A percentile compares a stretch with the other conserved stretches of the same genome.
Conservation (phyloP, 2,329 filamentous ascomycete species). For the Ramularia endophylla region DNA sequence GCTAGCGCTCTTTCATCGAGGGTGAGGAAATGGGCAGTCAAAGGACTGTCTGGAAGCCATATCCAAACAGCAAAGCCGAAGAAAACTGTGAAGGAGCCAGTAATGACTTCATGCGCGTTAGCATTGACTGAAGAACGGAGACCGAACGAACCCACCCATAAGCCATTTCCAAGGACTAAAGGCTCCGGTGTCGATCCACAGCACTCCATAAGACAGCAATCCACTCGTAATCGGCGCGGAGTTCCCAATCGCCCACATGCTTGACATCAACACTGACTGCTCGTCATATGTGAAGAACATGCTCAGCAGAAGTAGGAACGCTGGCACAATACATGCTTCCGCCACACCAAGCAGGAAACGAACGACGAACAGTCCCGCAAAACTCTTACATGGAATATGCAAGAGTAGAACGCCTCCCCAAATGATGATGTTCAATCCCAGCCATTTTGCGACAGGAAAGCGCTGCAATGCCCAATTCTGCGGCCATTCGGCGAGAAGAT, state of each 20-base stretch:
- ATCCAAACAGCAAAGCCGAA: constrained; percentile 23
- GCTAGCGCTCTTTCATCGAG: constrained; percentile 31
- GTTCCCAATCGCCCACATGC: constrained; percentile 18
- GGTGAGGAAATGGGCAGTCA: constrained; percentile 29
- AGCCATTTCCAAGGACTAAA: constrained; percentile 18
- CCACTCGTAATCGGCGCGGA: constrained; percentile 13
- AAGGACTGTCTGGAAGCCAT: constrained; percentile 32
- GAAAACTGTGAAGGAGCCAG: constrained; percentile 11
- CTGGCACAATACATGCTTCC: constrained; percentile 19
- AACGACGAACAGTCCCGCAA: constrained; percentile 23
- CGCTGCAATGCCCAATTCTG: constrained; percentile 23
- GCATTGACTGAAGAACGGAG: too few species aligned
- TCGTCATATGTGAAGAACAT: constrained; percentile 17
- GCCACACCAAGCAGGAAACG: constrained; percentile 27
- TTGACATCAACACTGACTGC: constrained; percentile 14
- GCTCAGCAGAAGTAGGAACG: constrained; percentile 9
- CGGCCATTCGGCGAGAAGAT: constrained; percentile 22
- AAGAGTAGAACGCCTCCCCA: constrained; percentile 28
- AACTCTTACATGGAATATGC: constrained; percentile 19
- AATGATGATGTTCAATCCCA: constrained; percentile 12
- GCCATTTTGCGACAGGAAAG: constrained; percentile 15
- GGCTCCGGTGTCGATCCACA: constrained; percentile 13
- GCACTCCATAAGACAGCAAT: constrained; percentile 14
- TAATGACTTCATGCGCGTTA: constrained; percentile 7
- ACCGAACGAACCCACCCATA: background rate